Evolutionary conservation across 768 basidiomycete species (phyloP).

Genomic region (Russula sp.): DNA sequence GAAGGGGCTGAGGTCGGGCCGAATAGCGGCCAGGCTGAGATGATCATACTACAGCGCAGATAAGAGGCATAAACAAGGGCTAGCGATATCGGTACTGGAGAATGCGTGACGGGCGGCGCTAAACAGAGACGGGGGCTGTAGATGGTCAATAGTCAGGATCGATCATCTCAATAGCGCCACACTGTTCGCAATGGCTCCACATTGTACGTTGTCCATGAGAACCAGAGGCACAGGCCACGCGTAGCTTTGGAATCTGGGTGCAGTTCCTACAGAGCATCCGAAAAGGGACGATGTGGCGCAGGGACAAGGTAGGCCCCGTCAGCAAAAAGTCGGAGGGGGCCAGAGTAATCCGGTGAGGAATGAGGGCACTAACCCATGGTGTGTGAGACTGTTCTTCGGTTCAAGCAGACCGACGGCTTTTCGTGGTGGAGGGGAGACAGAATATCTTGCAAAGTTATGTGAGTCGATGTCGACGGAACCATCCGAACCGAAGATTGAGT

Average conservation of each 20-base stretch:
- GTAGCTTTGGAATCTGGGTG: constrained; percentile 76
- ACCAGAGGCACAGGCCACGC: constrained; percentile 67
- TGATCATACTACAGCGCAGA: constrained; percentile 16
- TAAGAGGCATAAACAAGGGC: constrained; percentile 30
- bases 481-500: constrained; percentile 15
- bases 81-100: constrained; percentile 8
- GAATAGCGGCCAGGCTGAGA: constrained; percentile 5
- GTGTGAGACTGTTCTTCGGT: constrained; percentile 47
- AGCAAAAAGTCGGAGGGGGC: constrained; percentile 13
- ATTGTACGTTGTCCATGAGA: constrained; percentile 66
- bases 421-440: constrained; percentile 35
- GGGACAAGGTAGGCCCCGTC: constrained; percentile 1
- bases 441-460: constrained; percentile 24
- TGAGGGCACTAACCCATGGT: constrained; percentile 57
- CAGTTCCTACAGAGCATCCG: constrained; percentile 42
- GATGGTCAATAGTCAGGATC: constrained; percentile 47
- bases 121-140: not conserved
- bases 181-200: constrained; percentile 87
- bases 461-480: constrained; percentile 43
- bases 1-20: constrained; percentile 7
- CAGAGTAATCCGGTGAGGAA: not conserved
- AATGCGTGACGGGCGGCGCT: not conserved
- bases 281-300: not conserved
- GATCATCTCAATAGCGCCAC: constrained; percentile 85
- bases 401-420: constrained; percentile 57